Evolutionary conservation across 305 asterid species (phyloP), one percentile per base, ranked within the genome.

Genomic region (Monarda citriodora): DNA sequence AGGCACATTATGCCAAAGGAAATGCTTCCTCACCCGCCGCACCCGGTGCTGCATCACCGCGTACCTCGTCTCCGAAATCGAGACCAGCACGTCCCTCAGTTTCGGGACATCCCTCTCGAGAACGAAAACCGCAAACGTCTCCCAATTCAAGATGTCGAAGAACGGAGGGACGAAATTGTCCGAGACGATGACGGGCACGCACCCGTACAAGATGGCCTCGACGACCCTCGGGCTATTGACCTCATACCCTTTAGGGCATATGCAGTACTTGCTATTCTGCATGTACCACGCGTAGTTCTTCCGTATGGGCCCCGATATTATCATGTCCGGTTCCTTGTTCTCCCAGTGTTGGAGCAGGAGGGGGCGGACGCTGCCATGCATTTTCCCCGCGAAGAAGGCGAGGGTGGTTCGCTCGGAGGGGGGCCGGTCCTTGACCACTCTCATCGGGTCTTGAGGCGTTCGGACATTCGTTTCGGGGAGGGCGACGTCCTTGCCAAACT

Each of bases 221-320:
- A 87, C 87, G 40, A 88, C 89, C 65, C 96, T 64, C 2, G 96
- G 96, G 56, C 92, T 88, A 37, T 85, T 77, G 7, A 83, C 96
- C 53, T 78, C 95, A 50, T 81, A 85, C 2, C 96, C 95, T 68
- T 74, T 88, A 7, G 96, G 83, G 26, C 95, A 85, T 20, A 88
- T 71, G 78, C 95, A 88, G 32, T 85, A 88, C 73, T 83, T 88
- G 89, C 84, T 85, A 59, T 78, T 85, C 58, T 81, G 83, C 96
- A 88, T 88, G 78, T 82, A 72, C 69, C 75, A 55, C 1, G 50
- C 54, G 61, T 87, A 87, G 54, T 58, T 75, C 53, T 59, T 67
- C 5, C 44, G 37, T 60, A 84, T 53, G 17, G 56, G 66, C 2
- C 81, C 82, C 0, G 75, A 75, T 20, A 87, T 84, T 50, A 70